Evolutionary conservation across 805 yeast species (phyloP), one percentile per base, ranked within the genome.

Genomic region (Huiozyma sinensis): DNA sequence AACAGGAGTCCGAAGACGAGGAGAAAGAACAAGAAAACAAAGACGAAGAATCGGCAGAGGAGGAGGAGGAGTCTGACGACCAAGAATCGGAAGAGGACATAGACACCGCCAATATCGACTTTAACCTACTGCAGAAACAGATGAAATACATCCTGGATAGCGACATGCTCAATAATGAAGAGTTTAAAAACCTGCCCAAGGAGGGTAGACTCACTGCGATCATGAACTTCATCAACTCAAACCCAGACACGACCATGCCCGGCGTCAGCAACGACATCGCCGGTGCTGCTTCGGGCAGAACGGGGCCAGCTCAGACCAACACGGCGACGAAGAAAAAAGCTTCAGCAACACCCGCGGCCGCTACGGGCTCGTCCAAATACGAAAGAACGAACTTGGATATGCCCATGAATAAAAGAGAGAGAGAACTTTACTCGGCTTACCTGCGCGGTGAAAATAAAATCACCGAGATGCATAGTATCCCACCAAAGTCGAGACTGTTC

Each of bases 401-500:
- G 2, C 80, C 83, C 8, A 73, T 81, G 77, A 60, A 76, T 1
- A 58, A 62, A 0, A 73, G 68, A 34, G 94, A 82, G 56, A 64
- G 66, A 17, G 61, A 58, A 3, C 69, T 70, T 7, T 88, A 73
- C 55, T 66, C 74, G 12, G 61, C 61, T 4, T 87, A 80, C 50
- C 58, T 78, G 37, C 58, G 61, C 8, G 70, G 72, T 28, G 83
- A 77, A 52, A 68, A 70, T 52, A 73, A 69, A 41, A 72, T 71
- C 51, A 70, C 71, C 36, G 73, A 73, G 50, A 78, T 85, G 77
- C 83, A 79, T 44, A 75, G 76, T 33, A 82, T 79, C 52, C 89
- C 88, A 1, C 73, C 77, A 40, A 84, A 82, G 34, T 83, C 94
- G 46, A 71, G 96, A 56, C 65, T 89, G 33, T 88, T 87, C 55